Conservation (phyloP, 805 yeast genomes). For the Yamadazyma endophytica region DNA sequence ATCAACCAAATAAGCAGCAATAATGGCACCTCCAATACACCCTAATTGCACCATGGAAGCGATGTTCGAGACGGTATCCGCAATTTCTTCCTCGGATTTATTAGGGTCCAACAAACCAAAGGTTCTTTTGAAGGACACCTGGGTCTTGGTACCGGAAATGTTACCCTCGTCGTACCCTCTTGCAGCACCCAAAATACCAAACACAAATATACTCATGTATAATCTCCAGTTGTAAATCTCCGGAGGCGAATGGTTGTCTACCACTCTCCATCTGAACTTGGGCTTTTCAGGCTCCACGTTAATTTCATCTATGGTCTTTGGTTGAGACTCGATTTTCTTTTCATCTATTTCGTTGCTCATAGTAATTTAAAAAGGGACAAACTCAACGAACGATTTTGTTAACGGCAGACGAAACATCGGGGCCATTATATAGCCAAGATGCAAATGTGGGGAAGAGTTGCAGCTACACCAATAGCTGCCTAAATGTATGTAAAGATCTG, state of each 20-base stretch:
- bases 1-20: slow-evolving; percentile 48
- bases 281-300: too few species aligned
- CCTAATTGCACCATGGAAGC: slow-evolving; percentile 58
- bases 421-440: too few species aligned
- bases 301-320: too few species aligned
- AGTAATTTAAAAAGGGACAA: too few species aligned
- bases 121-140: slow-evolving; percentile 33
- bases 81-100: slow-evolving; percentile 31
- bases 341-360: too few species aligned
- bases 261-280: slow-evolving; percentile 12
- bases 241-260: slow-evolving; percentile 29
- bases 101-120: slow-evolving; percentile 43
- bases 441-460: too few species aligned
- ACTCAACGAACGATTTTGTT: too few species aligned
- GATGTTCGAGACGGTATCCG: slow-evolving; percentile 48
- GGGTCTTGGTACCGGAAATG: slow-evolving; percentile 44
- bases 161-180: slow-evolving; percentile 58
- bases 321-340: too few species aligned
- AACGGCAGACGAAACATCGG: too few species aligned
- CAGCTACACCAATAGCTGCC: too few species aligned
- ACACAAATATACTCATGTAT: slow-evolving; percentile 42
- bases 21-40: slow-evolving; percentile 48
- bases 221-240: slow-evolving; percentile 47
- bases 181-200: slow-evolving; percentile 54
- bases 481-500: too few species aligned